phyloP scores from a whole-genome alignment of 2,329 filamentous ascomycete species.

The Chaetomium globosum region DNA sequence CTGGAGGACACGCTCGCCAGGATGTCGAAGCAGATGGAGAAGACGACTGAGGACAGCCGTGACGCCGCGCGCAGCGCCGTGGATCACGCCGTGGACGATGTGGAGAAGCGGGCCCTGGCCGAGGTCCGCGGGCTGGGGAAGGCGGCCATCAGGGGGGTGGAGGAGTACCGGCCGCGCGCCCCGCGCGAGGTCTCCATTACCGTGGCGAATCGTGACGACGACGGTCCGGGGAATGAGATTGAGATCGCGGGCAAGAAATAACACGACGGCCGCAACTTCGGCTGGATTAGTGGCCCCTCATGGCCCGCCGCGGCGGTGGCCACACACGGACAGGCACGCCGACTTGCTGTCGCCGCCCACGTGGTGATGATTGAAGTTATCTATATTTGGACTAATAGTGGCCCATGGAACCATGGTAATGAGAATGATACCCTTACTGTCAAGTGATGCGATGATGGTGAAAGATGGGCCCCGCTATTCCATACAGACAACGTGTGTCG shows the following conservation, averaged over 20 bases:
- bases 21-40: conserved; percentile 12
- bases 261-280: not conserved
- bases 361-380: not conserved
- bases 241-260: conserved; percentile 5
- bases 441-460: too few species aligned
- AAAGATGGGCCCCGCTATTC: too few species aligned
- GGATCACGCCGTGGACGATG: conserved; percentile 6
- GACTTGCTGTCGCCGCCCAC: not conserved
- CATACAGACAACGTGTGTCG: too few species aligned
- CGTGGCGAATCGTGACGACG: not conserved
- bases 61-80: not conserved
- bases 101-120: conserved; percentile 11
- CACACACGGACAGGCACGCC: not conserved
- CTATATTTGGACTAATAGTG: not conserved
- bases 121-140: conserved; percentile 18
- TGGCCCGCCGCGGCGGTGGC: not conserved
- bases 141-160: conserved; percentile 3
- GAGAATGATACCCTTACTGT: not conserved
- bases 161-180: conserved; percentile 13
- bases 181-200: conserved; percentile 17
- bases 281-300: not conserved
- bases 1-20: conserved; percentile 23
- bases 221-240: not conserved
- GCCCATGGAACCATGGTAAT: not conserved
- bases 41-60: conserved; percentile 8